Evolutionary conservation across 192 early-diverging fungal species (phyloP), one percentile per base, ranked within the genome.

Genomic region (Phlyctochytrium arcticum): DNA sequence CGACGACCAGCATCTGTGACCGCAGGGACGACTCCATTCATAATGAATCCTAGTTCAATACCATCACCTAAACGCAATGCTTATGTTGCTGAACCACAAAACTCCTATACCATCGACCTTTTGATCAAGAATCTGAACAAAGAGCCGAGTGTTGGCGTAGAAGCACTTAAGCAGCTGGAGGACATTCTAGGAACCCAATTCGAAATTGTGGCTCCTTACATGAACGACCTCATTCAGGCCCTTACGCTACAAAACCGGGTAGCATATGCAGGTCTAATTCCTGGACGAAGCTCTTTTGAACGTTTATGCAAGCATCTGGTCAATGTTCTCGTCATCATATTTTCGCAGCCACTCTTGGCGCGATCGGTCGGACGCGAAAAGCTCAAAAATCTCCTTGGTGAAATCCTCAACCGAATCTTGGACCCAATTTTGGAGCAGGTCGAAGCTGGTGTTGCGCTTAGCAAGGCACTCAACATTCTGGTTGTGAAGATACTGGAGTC

Each of bases 401-500:
- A 95, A 68, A 73, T 97, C 29, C 81, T 96, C 5, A 74, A 79
- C 54, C 79, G 94, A 4, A 62, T 97, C 36, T 71, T 93, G 29
- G 93, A 99, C 68, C 89, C 90, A 17, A 70, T 74, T 37, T 74
- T 96, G 44, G 76, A 85, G 24, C 59, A 42, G 15, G 50, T 85
- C 2, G 87, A 90, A 36, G 76, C 75, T 6, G 80, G 87, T 9
- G 66, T 75, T 3, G 80, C 82, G 32, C 65, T 93, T 17, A 74
- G 79, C 6, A 86, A 82, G 66, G 88, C 87, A 5, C 54, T 94
- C 63, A 99, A 99, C 76, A 79, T 90, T 27, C 75, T 95, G 35
- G 88, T 97, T 81, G 88, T 96, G 17, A 87, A 89, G 42, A 90
- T 98, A 0, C 66, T 99, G 51, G 96, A 99, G 35, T 92, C 93